phyloP scores from a whole-genome alignment of 805 yeast genomes.

The Yamadazyma sp. region DNA sequence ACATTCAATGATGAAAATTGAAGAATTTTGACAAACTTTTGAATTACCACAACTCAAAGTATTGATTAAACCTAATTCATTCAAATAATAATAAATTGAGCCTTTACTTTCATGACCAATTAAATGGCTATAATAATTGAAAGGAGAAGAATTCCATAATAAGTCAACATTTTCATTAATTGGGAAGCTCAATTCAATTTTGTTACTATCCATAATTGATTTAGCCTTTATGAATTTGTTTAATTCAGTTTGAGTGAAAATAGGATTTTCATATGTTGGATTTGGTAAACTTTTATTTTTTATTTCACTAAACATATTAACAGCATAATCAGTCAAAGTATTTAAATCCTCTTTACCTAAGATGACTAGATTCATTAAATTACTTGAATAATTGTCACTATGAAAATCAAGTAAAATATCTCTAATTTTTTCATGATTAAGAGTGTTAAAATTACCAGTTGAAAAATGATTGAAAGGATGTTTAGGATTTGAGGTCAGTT shows the following conservation, averaged over 20 bases:
- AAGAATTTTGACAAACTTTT: conserved; percentile 62
- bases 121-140: conserved; percentile 70
- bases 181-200: conserved; percentile 63
- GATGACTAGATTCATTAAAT: conserved; percentile 82
- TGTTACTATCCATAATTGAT: conserved; percentile 79
- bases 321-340: conserved; percentile 68
- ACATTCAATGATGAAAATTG: conserved; percentile 64
- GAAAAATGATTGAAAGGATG: conserved; percentile 90
- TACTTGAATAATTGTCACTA: conserved; percentile 70
- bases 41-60: conserved; percentile 72
- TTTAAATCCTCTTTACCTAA: conserved; percentile 80
- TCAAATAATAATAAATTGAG: conserved; percentile 68
- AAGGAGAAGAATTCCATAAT: conserved; percentile 66
- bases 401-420: conserved; percentile 78
- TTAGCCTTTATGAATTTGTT: conserved; percentile 59
- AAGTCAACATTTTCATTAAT: conserved; percentile 70
- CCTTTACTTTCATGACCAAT: conserved; percentile 94
- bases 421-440: conserved; percentile 72
- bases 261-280: conserved; percentile 46
- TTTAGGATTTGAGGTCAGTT: conserved; percentile 61
- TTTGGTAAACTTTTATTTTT: conserved; percentile 44
- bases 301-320: conserved; percentile 60
- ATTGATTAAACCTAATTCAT: conserved; percentile 74
- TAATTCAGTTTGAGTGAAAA: conserved; percentile 49
- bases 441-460: conserved; percentile 81